Conservation (phyloP, 2,329 filamentous ascomycete species). For the Trichoderma guizhouense region DNA sequence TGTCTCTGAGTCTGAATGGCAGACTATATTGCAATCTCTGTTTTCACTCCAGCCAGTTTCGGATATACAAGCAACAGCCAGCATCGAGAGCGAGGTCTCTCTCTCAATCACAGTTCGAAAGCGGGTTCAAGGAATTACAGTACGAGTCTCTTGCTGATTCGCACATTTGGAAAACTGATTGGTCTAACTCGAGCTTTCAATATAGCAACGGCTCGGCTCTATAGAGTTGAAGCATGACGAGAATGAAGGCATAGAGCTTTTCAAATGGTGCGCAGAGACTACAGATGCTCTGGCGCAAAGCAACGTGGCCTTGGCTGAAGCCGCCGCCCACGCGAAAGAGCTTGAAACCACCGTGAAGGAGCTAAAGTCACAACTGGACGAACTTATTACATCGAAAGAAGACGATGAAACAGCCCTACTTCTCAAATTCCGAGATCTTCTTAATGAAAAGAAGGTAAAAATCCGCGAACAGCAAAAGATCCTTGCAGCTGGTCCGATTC, state of each 20-base stretch:
- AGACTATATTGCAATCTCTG: conserved; percentile 54
- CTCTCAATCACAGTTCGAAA: conserved; percentile 63
- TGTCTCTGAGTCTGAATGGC: conserved; percentile 65
- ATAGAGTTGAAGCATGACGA: conserved; percentile 55
- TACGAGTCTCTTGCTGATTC: conserved; percentile 34
- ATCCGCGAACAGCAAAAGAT: conserved; percentile 70
- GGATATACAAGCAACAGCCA: conserved; percentile 58
- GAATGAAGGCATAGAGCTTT: conserved; percentile 59
- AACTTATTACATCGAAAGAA: conserved; percentile 63
- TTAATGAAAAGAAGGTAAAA: conserved; percentile 79
- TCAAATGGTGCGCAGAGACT: conserved; percentile 66
- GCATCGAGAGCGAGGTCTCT: conserved; percentile 49
- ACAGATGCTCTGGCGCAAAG: conserved; percentile 47
- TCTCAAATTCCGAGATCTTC: conserved; percentile 64
- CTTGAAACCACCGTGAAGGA: conserved; percentile 56
- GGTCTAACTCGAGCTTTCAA: conserved; percentile 48
- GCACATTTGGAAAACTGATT: background rate
- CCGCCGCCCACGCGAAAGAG: conserved; percentile 41
- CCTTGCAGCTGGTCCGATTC: conserved; percentile 41
- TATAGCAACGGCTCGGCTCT: conserved; percentile 68
- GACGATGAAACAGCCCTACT: conserved; percentile 64
- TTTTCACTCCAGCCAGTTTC: conserved; percentile 51
- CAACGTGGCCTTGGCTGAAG: conserved; percentile 41
- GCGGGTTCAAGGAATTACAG: conserved; percentile 65
- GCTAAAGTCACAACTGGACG: conserved; percentile 61